Evolutionary conservation across 177 flowering plant species (phyloP), one percentile per base, ranked within the genome.

Genomic region (Telopea speciosissima): DNA sequence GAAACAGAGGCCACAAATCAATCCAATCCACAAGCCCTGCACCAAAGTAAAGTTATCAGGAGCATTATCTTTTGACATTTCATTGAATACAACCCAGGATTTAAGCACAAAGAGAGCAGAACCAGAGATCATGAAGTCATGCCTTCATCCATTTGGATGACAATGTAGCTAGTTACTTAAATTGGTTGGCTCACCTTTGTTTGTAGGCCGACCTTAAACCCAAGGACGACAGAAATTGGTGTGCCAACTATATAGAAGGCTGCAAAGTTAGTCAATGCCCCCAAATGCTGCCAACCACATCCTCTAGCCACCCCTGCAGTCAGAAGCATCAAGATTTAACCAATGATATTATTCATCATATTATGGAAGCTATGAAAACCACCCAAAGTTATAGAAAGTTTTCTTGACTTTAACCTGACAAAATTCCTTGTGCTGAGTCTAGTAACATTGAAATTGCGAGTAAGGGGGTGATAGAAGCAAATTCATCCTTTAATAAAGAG

Each of bases 271-370:
- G 84, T 85, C 77, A 73, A 86, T 71, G 86, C 84, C 1, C 84
- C 96, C 75, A 87, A 71, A 49, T 86, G 92, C 81, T 94, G 98
- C 97, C 90, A 92, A 14, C 97, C 98, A 72, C 98, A 90, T 59
- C 98, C 98, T 75, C 98, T 85, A 6, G 95, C 80, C 62, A 87
- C 93, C 33, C 93, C 96, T 90, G 81, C 45, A 71, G 67, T 4
- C 36, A n/a, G 54, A 70, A 6, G 28, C 28, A 52, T 3, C 54
- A 21, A 31, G 33, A 31, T 31, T 31, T 31, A 31, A 31, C 33
- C 5, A 2, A 2, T 2, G 33, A 31, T 31, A 31, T 31, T 31
- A 31, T 5, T 31, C 33, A 31, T 2, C 2, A 0, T 8, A 6
- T 36, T 36, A 5, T 36, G 40, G 9, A 36, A 36, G 9, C 40